A percentile compares a stretch with the other conserved stretches of the same genome.
Conservation (phyloP, 352 stramenopile species). For the Blastocystis sp. region DNA sequence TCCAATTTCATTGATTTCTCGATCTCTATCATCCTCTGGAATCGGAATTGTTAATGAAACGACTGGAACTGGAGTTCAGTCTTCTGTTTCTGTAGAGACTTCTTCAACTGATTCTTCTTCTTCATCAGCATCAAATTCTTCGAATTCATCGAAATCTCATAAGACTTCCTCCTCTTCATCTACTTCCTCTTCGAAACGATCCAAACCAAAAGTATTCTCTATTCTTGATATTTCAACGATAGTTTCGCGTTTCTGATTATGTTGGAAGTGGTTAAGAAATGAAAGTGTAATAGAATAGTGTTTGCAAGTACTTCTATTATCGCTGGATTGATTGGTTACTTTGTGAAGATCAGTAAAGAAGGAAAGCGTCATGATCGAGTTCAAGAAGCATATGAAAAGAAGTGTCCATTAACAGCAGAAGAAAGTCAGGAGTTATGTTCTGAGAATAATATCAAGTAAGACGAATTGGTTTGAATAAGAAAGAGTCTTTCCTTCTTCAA, state of each 20-base stretch:
- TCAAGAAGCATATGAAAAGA: neutral
- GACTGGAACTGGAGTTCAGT: neutral
- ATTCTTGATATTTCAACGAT: neutral
- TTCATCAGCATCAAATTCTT: neutral
- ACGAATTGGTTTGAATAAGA: neutral
- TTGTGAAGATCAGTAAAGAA: conserved; percentile 38
- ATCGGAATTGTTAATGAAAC: neutral
- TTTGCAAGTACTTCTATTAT: neutral
- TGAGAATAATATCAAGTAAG: neutral
- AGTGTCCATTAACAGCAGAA: conserved; percentile 5
- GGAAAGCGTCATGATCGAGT: neutral
- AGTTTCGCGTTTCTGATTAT: neutral
- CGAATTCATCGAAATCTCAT: neutral
- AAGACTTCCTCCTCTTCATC: no score
- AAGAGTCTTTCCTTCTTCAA: neutral
- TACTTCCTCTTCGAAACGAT: no score
- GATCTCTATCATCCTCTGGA: neutral
- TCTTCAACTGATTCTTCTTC: neutral
- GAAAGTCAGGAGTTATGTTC: neutral
- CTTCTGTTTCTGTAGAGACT: neutral
- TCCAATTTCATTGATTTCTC: neutral
- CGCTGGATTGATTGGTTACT: neutral
- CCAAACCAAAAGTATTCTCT: neutral
- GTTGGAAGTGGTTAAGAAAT: neutral
- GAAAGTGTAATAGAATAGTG: neutral